A percentile compares a stretch with the other conserved stretches of the same genome.
phyloP scores from a whole-genome alignment of 495 filamentous ascomycete genomes.

The Neurospora pannonica region DNA sequence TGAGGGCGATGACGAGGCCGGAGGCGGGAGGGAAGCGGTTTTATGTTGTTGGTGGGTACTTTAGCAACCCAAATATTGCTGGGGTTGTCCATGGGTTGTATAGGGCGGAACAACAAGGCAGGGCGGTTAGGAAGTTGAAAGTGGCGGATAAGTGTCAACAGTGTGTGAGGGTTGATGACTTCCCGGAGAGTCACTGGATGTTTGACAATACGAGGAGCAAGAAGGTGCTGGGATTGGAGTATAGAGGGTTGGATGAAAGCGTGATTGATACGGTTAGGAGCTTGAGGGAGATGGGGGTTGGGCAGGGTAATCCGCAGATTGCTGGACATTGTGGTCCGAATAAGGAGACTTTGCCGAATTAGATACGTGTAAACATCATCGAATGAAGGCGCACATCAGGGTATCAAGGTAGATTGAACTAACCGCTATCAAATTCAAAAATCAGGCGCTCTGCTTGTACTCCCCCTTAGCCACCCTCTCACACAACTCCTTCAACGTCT shows the following conservation, averaged over 20 bases:
- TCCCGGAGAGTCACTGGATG: constrained; percentile 27
- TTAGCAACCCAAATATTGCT: constrained; percentile 32
- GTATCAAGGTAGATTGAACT: background rate
- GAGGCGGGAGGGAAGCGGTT: constrained; percentile 35
- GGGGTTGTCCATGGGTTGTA: constrained; percentile 18
- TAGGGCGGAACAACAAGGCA: constrained; percentile 11
- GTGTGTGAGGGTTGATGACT: constrained; percentile 17
- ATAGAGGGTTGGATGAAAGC: constrained; percentile 25
- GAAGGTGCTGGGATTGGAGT: constrained; percentile 29
- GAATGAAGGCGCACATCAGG: background rate
- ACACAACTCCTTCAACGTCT: constrained; percentile 51
- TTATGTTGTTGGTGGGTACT: constrained; percentile 32
- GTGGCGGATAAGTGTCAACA: background rate
- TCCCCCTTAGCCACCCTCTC: constrained; percentile 48
- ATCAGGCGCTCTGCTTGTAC: constrained; percentile 17
- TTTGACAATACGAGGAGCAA: constrained; percentile 28
- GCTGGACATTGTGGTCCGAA: background rate
- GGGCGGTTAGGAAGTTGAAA: constrained; percentile 1
- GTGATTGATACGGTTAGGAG: constrained; percentile 28
- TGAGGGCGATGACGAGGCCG: constrained; percentile 26
- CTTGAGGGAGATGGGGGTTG: background rate
- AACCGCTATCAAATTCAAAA: background rate
- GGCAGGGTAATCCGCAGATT: background rate
- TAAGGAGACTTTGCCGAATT: background rate
- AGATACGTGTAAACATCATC: background rate